Evolutionary conservation across 441 rosid genomes (phyloP).

Genomic region (Pelargonium exstipulatum): DNA sequence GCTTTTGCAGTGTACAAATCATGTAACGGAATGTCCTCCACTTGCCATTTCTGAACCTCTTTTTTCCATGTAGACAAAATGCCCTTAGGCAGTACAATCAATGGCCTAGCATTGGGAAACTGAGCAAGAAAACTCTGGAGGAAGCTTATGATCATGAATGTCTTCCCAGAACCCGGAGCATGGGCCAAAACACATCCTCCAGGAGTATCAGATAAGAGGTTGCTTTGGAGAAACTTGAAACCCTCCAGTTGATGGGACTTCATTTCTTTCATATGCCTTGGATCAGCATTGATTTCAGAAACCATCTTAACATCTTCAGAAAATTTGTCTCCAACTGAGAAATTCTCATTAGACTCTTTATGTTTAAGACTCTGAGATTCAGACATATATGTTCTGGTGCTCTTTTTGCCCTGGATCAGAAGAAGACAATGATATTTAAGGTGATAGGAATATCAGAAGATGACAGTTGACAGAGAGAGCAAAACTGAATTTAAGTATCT

Average conservation of each 20-base stretch:
- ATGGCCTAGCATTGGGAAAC: constrained; percentile 63
- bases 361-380: constrained; percentile 36
- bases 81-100: constrained; percentile 79
- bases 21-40: constrained; percentile 56
- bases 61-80: constrained; percentile 75
- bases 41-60: constrained; percentile 72
- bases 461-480: neutral
- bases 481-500: constrained; percentile 29
- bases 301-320: constrained; percentile 36
- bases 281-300: constrained; percentile 62
- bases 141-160: constrained; percentile 82
- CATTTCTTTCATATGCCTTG: constrained; percentile 73
- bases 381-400: constrained; percentile 38
- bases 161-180: constrained; percentile 97
- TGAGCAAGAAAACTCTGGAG: constrained; percentile 80
- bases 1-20: constrained; percentile 73
- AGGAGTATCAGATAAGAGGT: constrained; percentile 61
- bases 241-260: constrained; percentile 83
- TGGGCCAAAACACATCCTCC: constrained; percentile 90
- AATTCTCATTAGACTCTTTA: constrained; percentile 31
- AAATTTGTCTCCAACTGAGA: constrained; percentile 30
- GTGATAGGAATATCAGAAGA: neutral
- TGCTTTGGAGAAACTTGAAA: constrained; percentile 63
- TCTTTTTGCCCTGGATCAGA: constrained; percentile 48
- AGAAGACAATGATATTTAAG: neutral